Evolutionary conservation across 73 alveolate genomes (phyloP).

Genomic region (Diophrys sp.): DNA sequence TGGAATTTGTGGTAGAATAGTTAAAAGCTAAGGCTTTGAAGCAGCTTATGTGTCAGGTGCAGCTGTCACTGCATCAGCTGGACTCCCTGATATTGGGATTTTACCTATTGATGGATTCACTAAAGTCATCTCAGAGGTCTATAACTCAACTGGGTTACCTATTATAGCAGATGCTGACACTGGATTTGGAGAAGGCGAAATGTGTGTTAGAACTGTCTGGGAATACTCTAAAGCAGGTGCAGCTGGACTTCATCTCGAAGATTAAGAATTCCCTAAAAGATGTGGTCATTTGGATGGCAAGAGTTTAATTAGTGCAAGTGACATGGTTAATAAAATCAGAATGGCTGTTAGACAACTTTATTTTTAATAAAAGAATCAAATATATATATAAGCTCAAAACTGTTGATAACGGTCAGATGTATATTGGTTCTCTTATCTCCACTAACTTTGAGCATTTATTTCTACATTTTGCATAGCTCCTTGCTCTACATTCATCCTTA

Average conservation of each 20-base stretch:
- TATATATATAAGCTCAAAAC: no score
- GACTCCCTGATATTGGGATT: constrained; percentile 93
- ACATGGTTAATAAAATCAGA: constrained; percentile 59
- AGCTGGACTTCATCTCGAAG: constrained; percentile 88
- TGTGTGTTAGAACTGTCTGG: constrained; percentile 89
- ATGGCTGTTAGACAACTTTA: no score
- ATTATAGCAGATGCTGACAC: constrained; percentile 95
- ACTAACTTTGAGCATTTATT: no score
- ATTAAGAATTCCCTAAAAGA: constrained; percentile 88
- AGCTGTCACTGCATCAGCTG: constrained; percentile 85
- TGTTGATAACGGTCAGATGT: no score
- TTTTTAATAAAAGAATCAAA: no score
- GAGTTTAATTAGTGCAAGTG: constrained; percentile 68
- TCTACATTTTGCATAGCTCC: no score
- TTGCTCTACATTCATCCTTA: no score
- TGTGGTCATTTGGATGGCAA: constrained; percentile 96
- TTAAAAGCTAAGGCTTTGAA: constrained; percentile 66
- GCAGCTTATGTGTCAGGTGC: constrained; percentile 93
- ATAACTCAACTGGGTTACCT: constrained; percentile 71
- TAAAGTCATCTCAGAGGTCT: constrained; percentile 55
- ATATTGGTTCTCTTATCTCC: no score
- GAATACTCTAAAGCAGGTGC: constrained; percentile 91
- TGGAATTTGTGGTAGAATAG: constrained; percentile 83
- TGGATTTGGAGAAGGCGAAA: constrained; percentile 95
- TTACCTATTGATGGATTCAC: constrained; percentile 71